Conservation (phyloP, 306 rosid genomes). For the Prunus armeniaca region DNA sequence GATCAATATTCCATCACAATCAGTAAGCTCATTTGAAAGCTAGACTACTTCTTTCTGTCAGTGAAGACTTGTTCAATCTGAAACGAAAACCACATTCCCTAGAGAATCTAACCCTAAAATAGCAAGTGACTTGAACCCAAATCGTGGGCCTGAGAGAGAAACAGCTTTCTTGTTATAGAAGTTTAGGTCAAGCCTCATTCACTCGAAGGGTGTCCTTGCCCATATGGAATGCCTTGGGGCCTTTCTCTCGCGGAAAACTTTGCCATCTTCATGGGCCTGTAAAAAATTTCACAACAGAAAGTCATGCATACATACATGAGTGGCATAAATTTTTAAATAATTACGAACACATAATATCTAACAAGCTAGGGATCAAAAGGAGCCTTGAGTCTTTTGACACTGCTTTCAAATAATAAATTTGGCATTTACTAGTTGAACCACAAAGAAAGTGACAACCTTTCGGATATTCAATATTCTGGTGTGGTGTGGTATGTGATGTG, state of each 20-base stretch:
- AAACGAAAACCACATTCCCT: constrained; percentile 43
- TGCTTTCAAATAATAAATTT: constrained; percentile 16
- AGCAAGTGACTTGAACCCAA: constrained; percentile 30
- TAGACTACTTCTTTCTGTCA: constrained; percentile 18
- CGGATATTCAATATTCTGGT: not conserved
- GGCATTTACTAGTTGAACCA: constrained; percentile 9
- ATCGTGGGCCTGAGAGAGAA: constrained; percentile 25
- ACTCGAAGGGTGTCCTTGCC: constrained; percentile 47
- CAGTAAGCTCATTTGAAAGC: constrained; percentile 11
- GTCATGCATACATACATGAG: constrained; percentile 28
- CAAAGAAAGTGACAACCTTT: constrained; percentile 5
- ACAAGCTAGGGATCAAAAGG: not conserved
- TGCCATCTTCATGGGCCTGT: constrained; percentile 55
- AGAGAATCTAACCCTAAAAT: constrained; percentile 35
- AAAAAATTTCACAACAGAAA: constrained; percentile 21
- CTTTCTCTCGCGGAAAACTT: constrained; percentile 48
- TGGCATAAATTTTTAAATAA: constrained; percentile 7
- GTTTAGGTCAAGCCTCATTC: constrained; percentile 24
- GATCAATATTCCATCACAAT: not conserved
- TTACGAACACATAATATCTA: constrained; percentile 3
- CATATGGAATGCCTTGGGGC: constrained; percentile 38
- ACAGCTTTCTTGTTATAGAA: constrained; percentile 27
- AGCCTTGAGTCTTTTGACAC: not conserved
- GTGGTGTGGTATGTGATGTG: not conserved
- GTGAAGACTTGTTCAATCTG: constrained; percentile 12